These are phyloP conservation scores for Metrosideros polymorpha DNA, from an alignment of 441 rosid genomes.

Conservation along the genomic window DNA sequence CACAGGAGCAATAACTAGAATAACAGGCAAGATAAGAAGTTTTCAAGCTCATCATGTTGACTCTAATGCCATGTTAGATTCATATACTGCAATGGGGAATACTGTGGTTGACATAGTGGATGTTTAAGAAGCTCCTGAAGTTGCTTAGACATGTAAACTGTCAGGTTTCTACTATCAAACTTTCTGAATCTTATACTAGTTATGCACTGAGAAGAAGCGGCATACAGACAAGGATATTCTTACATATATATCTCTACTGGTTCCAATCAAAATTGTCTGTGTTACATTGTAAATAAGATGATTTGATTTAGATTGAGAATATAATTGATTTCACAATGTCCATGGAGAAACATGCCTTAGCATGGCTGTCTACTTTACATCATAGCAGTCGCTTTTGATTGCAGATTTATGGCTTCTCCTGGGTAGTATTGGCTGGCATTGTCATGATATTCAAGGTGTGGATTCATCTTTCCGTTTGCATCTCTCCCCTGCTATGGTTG, in stretches of 20 bases:
- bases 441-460: slow-evolving; percentile 77
- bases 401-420: slow-evolving; percentile 87
- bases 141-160: background rate
- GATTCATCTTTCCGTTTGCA: background rate
- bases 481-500: background rate
- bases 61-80: background rate
- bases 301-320: background rate
- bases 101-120: background rate
- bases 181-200: background rate
- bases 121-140: background rate
- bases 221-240: no score
- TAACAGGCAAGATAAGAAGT: background rate
- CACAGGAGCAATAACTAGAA: background rate
- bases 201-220: background rate
- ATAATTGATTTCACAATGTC: background rate
- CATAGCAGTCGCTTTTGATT: slow-evolving; percentile 1
- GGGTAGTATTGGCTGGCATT: slow-evolving; percentile 59
- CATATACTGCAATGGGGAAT: background rate
- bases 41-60: background rate
- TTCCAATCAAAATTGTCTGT: background rate
- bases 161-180: background rate
- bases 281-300: background rate
- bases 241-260: background rate
- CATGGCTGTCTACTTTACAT: background rate
- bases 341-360: background rate